Evolutionary conservation across 495 filamentous ascomycete genomes (phyloP), one percentile per base, ranked within the genome.

Genomic region (Friedmanniomyces simplex): DNA sequence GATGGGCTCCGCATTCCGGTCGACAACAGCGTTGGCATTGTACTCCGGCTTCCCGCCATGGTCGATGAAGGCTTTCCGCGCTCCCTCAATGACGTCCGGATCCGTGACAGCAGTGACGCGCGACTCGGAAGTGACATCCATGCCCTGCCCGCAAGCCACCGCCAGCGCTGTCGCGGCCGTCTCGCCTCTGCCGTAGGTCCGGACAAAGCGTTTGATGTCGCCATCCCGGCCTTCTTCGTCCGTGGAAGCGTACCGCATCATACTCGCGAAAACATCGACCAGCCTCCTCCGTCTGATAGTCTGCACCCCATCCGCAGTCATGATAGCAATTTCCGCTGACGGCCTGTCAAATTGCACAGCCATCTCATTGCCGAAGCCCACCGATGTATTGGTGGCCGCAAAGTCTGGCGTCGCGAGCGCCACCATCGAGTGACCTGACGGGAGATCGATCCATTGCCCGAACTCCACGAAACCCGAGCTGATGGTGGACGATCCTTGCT

Each of bases 331-430:
- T 63, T 97, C 90, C 12, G 85, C 79, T 3, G 83, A 78, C 0
- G 81, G 75, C 25, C 87, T 77, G 64, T 97, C 94, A 60, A 89
- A 96, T 66, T 99, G 93, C 39, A 94, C 83, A 7, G 94, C 89
- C 58, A 95, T 74, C 68, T 99, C 93, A 63, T 99, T 99, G 18
- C 90, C 90, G 65, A 95, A 98, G 0, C 91, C 91, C 14, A 80
- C 69, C 11, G 93, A 87, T 20, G 79, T 79, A n/a, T 67, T 66
- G 0, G 80, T 72, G 14, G 89, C 87, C 16, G 80, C 77, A 42
- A 88, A 88, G 16, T 83, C 78, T 3, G 76, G 73, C 0, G 86
- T 86, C 39, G 86, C 81, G 7, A 90, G 71, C 1, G 89, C 89
- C 54, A 37, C 30, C 21, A 4, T 30, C 18, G 18, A 21, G 22